Conservation (phyloP, 148 eudicot genomes). For the Rhododendron molle region DNA sequence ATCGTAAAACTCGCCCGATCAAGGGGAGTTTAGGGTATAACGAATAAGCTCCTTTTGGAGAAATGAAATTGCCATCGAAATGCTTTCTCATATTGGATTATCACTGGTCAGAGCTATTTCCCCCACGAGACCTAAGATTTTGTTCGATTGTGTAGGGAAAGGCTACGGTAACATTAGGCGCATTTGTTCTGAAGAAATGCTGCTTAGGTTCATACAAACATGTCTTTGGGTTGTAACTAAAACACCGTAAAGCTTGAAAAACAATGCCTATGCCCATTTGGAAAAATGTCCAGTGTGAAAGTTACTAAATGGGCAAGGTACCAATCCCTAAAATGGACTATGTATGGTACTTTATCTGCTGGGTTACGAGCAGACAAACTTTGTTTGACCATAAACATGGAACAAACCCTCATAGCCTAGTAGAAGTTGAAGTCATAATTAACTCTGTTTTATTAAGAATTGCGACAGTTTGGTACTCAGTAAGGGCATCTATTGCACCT, state of each 20-base stretch:
- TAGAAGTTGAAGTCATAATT: neutral
- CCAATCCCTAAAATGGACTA: neutral
- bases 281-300: neutral
- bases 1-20: neutral
- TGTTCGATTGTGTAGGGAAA: neutral
- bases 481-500: neutral
- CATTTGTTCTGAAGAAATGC: neutral
- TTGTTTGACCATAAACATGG: neutral
- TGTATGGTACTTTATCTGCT: neutral
- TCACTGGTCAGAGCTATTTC: neutral
- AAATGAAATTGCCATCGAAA: neutral
- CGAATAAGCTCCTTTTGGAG: neutral
- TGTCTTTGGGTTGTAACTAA: neutral
- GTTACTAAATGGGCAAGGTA: neutral
- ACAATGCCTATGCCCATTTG: neutral
- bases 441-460: neutral
- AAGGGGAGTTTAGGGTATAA: neutral
- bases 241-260: neutral
- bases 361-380: neutral
- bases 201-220: neutral
- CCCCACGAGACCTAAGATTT: neutral
- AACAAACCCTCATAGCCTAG: neutral
- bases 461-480: neutral
- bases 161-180: neutral
- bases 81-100: too few relatives aligned